Conservation (phyloP, 768 basidiomycete genomes). For the Phylloporus rhodoxanthus region DNA sequence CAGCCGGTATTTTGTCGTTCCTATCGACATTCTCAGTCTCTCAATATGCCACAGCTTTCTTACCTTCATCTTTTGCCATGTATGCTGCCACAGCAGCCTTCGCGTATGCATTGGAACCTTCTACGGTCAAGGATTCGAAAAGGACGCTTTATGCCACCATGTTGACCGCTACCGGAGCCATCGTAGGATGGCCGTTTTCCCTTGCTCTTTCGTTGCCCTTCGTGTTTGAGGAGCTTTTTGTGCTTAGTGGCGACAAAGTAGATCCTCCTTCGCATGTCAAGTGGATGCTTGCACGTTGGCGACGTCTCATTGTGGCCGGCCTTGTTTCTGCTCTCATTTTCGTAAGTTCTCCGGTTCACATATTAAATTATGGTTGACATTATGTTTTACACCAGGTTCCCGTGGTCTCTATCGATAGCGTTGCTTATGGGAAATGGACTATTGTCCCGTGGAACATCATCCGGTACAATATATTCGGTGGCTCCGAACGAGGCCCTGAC, state of each 20-base stretch:
- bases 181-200: slow-evolving; percentile 98
- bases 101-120: slow-evolving; percentile 58
- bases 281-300: slow-evolving; percentile 64
- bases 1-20: slow-evolving; percentile 51
- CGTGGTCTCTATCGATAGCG: slow-evolving; percentile 74
- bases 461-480: slow-evolving; percentile 87
- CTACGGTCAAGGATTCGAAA: slow-evolving; percentile 45
- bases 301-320: slow-evolving; percentile 49
- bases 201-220: slow-evolving; percentile 84
- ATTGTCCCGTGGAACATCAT: slow-evolving; percentile 93
- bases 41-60: slow-evolving; percentile 56
- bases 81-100: slow-evolving; percentile 78
- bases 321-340: slow-evolving; percentile 54
- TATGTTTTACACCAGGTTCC: slow-evolving; percentile 58
- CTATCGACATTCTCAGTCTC: slow-evolving; percentile 2
- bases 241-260: slow-evolving; percentile 65
- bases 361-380: neutral
- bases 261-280: slow-evolving; percentile 35
- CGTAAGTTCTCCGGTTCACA: slow-evolving; percentile 36
- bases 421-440: slow-evolving; percentile 74
- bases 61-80: slow-evolving; percentile 95
- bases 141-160: slow-evolving; percentile 63
- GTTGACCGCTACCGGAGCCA: slow-evolving; percentile 71
- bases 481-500: slow-evolving; percentile 72
- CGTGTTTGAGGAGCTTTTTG: slow-evolving; percentile 81